Percentiles rank a stretch among this genome's conserved stretches.
Evolutionary conservation across 1,139 yeast genomes (phyloP).

Genomic region (Geotrichum cucujoidarum): DNA sequence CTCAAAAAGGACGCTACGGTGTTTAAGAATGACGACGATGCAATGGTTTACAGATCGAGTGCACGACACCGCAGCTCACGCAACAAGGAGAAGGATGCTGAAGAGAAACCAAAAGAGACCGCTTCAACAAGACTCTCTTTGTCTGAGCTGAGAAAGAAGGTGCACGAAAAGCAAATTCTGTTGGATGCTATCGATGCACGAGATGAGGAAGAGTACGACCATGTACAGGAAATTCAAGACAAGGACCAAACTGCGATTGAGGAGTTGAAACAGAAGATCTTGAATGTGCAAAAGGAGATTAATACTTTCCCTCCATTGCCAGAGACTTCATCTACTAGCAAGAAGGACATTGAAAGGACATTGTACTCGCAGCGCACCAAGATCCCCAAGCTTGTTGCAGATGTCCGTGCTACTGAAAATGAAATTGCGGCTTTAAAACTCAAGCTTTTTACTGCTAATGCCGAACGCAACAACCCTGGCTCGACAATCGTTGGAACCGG

Average conservation of each 20-base stretch:
- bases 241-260: conserved; percentile 57
- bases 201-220: conserved; percentile 53
- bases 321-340: conserved; percentile 27
- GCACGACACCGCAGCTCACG: conserved; percentile 50
- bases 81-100: conserved; percentile 34
- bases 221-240: conserved; percentile 39
- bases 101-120: conserved; percentile 40
- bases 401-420: conserved; percentile 57
- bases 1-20: conserved; percentile 50
- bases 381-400: conserved; percentile 63
- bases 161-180: conserved; percentile 65
- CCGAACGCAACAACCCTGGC: conserved; percentile 62
- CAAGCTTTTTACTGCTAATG: conserved; percentile 52
- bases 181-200: conserved; percentile 69
- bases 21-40: conserved; percentile 59
- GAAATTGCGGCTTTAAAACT: conserved; percentile 63
- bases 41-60: conserved; percentile 60
- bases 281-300: conserved; percentile 49
- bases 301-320: conserved; percentile 34
- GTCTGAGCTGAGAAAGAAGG: conserved; percentile 55
- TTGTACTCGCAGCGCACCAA: conserved; percentile 56
- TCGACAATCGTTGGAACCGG: conserved; percentile 74
- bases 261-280: conserved; percentile 56
- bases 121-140: conserved; percentile 28
- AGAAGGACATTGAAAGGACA: conserved; percentile 46